Evolutionary conservation across 2,329 filamentous ascomycete species (phyloP), one percentile per base, ranked within the genome.

Genomic region (Xylariaceae sp.): DNA sequence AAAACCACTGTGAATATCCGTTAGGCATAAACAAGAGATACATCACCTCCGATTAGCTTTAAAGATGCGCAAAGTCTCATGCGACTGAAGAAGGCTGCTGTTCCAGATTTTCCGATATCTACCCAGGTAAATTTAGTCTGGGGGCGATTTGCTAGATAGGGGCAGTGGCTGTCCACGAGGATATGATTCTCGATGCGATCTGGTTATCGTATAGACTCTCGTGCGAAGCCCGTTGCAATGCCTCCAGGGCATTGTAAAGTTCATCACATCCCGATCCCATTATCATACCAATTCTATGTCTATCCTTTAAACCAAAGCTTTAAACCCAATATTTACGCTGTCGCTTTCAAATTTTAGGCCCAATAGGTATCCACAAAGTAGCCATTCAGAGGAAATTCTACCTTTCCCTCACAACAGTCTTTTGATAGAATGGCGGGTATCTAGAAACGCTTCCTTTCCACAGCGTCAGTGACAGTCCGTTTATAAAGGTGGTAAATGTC

Each of bases 401-500:
- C 32, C 13, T 34, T 13, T 8, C 26, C 5, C 26, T 26, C 26
- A 26, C 26, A 26, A 26, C 26, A 8, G 8, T 8, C 26, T 26
- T 8, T 26, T 26, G 26, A 26, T 26, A 26, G 5, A 26, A 26
- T 26, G 26, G 26, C 26, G 26, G 26, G 4, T 26, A 26, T 26
- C 37, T 44, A 60, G 59, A 2, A 66, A 67, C 8, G 68, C 67
- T 1, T 66, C 67, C 40, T 70, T 67, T 16, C 2, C 58, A 61
- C 6, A 63, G 63, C 51, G 63, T 63, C 13, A n/a, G n/a, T n/a
- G n/a, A 61, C 26, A 61, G 2, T 66, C 70, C 60, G 69, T 65
- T 55, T 66, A 63, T 44, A 76, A 59, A 3, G 72, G 68, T 6
- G 75, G 76, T 46, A 79, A 64, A 42, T 78, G 63, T 58, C 71